Conservation (phyloP, 1,284 basidiomycete species). For the Sporisorium exsertum region DNA sequence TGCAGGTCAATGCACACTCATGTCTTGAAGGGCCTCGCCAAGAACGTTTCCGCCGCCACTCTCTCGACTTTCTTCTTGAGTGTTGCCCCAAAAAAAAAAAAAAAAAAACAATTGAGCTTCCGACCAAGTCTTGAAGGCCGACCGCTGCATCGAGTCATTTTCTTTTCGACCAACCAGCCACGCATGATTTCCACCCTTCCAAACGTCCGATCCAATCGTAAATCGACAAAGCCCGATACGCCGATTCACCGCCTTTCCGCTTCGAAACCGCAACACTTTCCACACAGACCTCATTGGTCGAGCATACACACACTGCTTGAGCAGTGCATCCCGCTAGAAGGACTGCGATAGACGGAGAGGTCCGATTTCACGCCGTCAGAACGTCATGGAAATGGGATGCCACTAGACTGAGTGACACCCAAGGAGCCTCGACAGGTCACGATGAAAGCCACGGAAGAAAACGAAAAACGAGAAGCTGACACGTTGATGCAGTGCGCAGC, state of each 20-base stretch:
- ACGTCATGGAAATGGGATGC: too few relatives aligned
- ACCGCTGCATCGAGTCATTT: conserved; percentile 3
- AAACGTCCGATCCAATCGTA: not conserved
- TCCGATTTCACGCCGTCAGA: too few relatives aligned
- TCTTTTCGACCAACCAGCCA: not conserved
- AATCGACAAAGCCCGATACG: conserved; percentile 1
- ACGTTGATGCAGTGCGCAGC: not conserved
- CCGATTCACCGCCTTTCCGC: not conserved
- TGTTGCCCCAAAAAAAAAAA: too few relatives aligned
- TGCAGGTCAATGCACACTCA: conserved; percentile 12
- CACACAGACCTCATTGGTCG: not conserved
- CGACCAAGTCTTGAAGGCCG: not conserved
- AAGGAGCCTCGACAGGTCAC: not conserved
- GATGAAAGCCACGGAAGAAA: not conserved
- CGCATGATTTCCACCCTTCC: not conserved
- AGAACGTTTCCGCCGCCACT: not conserved
- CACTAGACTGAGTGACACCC: not conserved
- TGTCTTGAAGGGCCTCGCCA: not conserved
- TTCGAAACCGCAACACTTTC: not conserved
- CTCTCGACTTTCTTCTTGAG: not conserved
- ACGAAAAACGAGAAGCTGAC: not conserved
- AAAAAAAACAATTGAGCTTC: not conserved
- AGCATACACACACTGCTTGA: not conserved
- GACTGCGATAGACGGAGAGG: too few relatives aligned
- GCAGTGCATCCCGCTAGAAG: not conserved